These are phyloP conservation scores for Solanum tarijense DNA, from an alignment of 257 asterid species.

Conservation along the genomic window DNA sequence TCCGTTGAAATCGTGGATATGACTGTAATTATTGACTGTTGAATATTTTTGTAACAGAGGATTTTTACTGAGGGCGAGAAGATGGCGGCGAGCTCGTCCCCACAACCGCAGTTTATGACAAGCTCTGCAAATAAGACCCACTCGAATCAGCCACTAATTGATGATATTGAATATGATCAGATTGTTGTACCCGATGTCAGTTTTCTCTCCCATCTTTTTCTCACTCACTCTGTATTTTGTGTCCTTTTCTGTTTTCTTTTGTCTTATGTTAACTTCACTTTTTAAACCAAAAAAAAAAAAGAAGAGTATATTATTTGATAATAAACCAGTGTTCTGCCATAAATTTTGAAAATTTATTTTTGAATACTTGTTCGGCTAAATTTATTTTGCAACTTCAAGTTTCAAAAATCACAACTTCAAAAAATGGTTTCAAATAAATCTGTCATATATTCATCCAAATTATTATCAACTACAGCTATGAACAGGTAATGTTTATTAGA, in stretches of 20 bases:
- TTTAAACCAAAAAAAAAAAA: background rate
- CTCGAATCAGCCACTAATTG: conserved; percentile 57
- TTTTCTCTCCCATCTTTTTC: background rate
- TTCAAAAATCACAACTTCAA: background rate
- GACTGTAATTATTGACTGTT: background rate
- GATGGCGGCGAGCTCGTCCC: conserved; percentile 48
- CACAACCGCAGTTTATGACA: conserved; percentile 68
- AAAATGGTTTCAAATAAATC: background rate
- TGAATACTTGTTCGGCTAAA: background rate
- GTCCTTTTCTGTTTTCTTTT: background rate
- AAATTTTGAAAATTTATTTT: too few relatives aligned
- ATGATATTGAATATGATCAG: conserved; percentile 71
- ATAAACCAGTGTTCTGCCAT: too few relatives aligned
- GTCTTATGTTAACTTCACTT: background rate
- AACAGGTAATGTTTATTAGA: background rate
- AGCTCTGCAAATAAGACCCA: conserved; percentile 28
- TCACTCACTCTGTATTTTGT: background rate
- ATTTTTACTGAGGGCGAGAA: background rate
- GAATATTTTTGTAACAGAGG: background rate
- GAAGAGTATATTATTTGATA: background rate
- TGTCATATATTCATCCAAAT: background rate
- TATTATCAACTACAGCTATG: background rate
- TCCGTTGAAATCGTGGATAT: background rate
- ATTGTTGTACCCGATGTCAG: conserved; percentile 85
- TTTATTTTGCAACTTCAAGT: background rate